Evolutionary conservation across 805 yeast species (phyloP), one percentile per base, ranked within the genome.

Genomic region (Barnettozyma populi): DNA sequence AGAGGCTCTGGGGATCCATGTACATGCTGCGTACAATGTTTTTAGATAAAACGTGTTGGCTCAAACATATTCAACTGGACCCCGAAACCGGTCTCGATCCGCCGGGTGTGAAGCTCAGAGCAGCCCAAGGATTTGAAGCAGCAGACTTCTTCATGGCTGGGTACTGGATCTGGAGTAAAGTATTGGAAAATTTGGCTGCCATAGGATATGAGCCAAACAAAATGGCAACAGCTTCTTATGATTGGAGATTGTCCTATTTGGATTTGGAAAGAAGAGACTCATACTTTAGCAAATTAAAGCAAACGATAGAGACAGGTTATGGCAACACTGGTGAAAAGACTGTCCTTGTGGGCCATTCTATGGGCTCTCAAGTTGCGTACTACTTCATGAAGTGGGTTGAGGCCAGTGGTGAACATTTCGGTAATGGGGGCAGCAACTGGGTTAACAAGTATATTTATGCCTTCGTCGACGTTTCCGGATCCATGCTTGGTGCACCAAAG

Each of bases 91-190:
- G 99, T 0, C 69, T 94, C 23, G 99, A 94, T 63, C 99, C 99
- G 0, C 84, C 86, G 1, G 78, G 86, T 45, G 76, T 87, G 56
- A 84, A 75, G 56, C 62, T 94, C 23, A 72, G 99, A 48, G 95
- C 98, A 0, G 92, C 97, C 0, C 96, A 87, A 63, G 99, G 99
- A 0, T 87, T 94, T 64, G 97, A 90, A 58, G 94, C 97, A 1
- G 94, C 97, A 0, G 99, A 94, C 67, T 94, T 89, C 66, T 94
- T 94, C 60, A 82, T 94, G 66, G 87, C 97, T 4, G 99, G 99
- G 0, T 94, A 94, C 65, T 94, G 99, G 99, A 88, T 94, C 59
- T 94, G 99, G 99, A 89, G 88, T 63, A 94, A 94, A 63, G 79
- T 94, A 45, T 72, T 94, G n/a, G 96, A 92, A 65, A 94, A 94